Conservation (phyloP, 192 early-diverging fungal genomes). For the Rhizophagus prolifer region DNA sequence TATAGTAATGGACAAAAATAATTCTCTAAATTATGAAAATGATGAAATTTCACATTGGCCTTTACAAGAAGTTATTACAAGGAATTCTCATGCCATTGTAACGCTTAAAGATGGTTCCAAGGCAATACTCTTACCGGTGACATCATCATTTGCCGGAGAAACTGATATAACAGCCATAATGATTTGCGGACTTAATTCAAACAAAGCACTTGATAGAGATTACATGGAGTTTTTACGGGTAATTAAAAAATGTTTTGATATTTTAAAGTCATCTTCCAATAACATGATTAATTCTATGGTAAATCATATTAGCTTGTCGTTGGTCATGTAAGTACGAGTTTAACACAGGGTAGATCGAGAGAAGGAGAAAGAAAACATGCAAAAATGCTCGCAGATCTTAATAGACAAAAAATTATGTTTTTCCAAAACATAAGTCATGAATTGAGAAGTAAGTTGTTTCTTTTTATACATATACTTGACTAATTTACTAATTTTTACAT, state of each 20-base stretch:
- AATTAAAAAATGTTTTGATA: not conserved
- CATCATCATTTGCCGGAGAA: slow-evolving; percentile 11
- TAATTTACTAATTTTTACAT: not conserved
- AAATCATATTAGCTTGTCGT: slow-evolving; percentile 31
- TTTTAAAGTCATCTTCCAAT: not conserved
- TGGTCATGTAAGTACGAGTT: slow-evolving; percentile 35
- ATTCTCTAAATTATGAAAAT: not conserved
- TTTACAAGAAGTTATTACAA: not conserved
- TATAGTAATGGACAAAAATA: not conserved
- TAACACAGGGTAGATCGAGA: slow-evolving; percentile 37
- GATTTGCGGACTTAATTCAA: slow-evolving; percentile 16
- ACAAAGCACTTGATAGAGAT: slow-evolving; percentile 8
- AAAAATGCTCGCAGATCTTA: slow-evolving; percentile 38
- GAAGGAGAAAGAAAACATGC: slow-evolving; percentile 43
- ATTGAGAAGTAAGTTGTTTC: slow-evolving; percentile 40
- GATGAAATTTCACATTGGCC: not conserved
- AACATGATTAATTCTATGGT: not conserved
- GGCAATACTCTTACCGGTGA: slow-evolving; percentile 4
- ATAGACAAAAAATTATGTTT: slow-evolving; percentile 44
- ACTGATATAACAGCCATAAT: not conserved
- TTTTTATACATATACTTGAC: not conserved
- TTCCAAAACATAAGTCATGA: slow-evolving; percentile 51
- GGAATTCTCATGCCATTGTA: not conserved
- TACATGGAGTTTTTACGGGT: slow-evolving; percentile 36
- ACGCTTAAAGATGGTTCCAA: not conserved